Percentiles rank a stretch among this genome's conserved stretches.
phyloP scores from a whole-genome alignment of 305 asterid genomes.

The Fraxinus velutina region DNA sequence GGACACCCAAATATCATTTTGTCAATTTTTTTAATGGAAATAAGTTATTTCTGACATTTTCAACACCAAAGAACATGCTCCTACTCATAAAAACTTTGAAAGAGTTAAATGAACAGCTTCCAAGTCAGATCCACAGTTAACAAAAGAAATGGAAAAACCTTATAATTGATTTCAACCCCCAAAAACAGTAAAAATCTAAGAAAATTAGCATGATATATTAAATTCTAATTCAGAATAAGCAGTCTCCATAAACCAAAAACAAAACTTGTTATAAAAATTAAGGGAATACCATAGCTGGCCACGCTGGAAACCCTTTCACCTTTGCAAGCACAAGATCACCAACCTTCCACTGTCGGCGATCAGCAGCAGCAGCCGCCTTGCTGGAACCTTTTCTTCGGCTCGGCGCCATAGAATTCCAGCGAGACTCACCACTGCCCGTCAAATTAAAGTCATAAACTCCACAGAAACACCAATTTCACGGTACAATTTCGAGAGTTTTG shows the following conservation, averaged over 20 bases:
- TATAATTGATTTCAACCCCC: background rate
- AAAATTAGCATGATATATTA: background rate
- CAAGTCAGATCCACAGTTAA: background rate
- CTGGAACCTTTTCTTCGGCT: constrained; percentile 66
- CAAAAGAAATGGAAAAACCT: background rate
- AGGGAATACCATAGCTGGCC: constrained; percentile 84
- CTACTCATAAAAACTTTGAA: background rate
- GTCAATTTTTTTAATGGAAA: background rate
- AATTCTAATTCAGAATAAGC: background rate
- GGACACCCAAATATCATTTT: background rate
- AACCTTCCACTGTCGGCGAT: constrained; percentile 70
- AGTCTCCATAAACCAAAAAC: background rate
- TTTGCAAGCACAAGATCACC: constrained; percentile 98
- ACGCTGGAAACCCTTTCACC: constrained; percentile 94
- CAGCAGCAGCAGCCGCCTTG: constrained; percentile 62
- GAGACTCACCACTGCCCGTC: constrained; percentile 15
- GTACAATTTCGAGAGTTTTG: constrained; percentile 16
- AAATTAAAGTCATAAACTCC: constrained; percentile 12
- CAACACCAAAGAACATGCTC: background rate
- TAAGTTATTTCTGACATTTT: background rate
- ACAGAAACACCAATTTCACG: background rate
- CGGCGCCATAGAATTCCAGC: constrained; percentile 63
- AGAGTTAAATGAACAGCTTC: background rate
- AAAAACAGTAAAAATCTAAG: background rate
- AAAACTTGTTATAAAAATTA: background rate